These are phyloP conservation scores for Cardiosporidium cionae DNA, from an alignment of 169 alveolate genomes.

Conservation along the genomic window DNA sequence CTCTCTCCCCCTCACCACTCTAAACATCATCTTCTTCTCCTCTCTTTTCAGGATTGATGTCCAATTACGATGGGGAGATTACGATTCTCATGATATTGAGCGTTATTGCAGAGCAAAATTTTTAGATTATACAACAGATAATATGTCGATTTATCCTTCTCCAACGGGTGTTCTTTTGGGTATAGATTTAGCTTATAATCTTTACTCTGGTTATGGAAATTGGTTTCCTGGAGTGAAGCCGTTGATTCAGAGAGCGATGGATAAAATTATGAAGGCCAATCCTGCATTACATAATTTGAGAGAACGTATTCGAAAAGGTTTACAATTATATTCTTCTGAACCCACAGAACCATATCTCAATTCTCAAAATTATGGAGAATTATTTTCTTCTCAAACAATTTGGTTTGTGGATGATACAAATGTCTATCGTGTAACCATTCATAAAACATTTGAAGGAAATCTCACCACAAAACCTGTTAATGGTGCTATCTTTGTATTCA, in stretches of 20 bases:
- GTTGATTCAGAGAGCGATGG: constrained; percentile 92
- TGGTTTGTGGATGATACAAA: constrained; percentile 99
- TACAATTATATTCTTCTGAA: constrained; percentile 97
- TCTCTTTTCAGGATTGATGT: constrained; percentile 93
- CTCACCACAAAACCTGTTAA: constrained; percentile 99
- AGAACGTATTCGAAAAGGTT: constrained; percentile 99
- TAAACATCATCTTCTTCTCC: not conserved
- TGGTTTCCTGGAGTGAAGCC: constrained; percentile 97
- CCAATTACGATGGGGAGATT: constrained; percentile 99
- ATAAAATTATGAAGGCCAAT: constrained; percentile 95
- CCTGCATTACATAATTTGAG: constrained; percentile 99
- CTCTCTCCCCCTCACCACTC: not conserved
- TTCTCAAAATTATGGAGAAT: constrained; percentile 96
- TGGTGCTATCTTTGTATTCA: constrained; percentile 98
- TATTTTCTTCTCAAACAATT: constrained; percentile 94
- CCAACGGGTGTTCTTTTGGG: constrained; percentile 98
- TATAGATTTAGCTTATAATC: constrained; percentile 96
- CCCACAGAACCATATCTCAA: constrained; percentile 99
- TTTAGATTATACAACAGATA: constrained; percentile 98
- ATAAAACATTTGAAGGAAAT: constrained; percentile 99
- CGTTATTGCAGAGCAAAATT: constrained; percentile 98
- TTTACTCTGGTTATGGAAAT: constrained; percentile 98
- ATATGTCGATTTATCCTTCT: constrained; percentile 96
- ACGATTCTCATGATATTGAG: constrained; percentile 99
- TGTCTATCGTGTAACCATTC: constrained; percentile 99